Percentiles rank a stretch among this genome's conserved stretches.
Conservation (phyloP, 768 basidiomycete species). For the Rossbeevera mucosa region DNA sequence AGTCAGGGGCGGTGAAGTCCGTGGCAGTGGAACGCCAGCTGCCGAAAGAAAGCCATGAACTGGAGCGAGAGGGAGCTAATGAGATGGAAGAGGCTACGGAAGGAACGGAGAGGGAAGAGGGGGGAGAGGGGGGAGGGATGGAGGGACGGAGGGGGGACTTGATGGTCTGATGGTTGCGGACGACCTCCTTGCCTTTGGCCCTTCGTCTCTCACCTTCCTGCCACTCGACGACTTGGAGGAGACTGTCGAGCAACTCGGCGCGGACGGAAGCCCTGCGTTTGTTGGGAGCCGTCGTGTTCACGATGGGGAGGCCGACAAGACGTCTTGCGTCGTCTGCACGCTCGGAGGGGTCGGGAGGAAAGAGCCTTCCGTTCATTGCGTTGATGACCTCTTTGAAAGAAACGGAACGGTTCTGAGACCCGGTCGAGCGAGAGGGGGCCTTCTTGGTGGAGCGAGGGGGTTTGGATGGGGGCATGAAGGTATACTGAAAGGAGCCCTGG, state of each 20-base stretch:
- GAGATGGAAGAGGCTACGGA: slow-evolving; percentile 27
- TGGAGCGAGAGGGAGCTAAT: slow-evolving; percentile 30
- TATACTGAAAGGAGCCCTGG: slow-evolving; percentile 31
- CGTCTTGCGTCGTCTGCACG: slow-evolving; percentile 31
- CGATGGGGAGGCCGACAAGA: slow-evolving; percentile 23
- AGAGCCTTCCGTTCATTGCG: slow-evolving; percentile 57
- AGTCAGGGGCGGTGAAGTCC: slow-evolving; percentile 30
- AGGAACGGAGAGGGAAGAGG: slow-evolving; percentile 18
- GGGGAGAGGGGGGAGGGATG: slow-evolving; percentile 18
- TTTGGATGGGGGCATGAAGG: slow-evolving; percentile 27
- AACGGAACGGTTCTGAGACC: slow-evolving; percentile 34
- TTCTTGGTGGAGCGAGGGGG: slow-evolving; percentile 20
- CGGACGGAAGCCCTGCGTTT: slow-evolving; percentile 21
- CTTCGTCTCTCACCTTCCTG: slow-evolving; percentile 36
- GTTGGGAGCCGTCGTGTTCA: slow-evolving; percentile 10
- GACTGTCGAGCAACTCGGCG: slow-evolving; percentile 39
- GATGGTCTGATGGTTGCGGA: slow-evolving; percentile 21
- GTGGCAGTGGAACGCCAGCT: slow-evolving; percentile 38
- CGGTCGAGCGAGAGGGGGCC: slow-evolving; percentile 5
- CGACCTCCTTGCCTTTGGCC: slow-evolving; percentile 40
- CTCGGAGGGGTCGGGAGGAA: slow-evolving; percentile 38
- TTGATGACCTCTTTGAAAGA: slow-evolving; percentile 53
- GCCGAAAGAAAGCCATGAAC: slow-evolving; percentile 42
- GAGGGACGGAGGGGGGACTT: slow-evolving; percentile 10
- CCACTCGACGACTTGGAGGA: slow-evolving; percentile 43